Evolutionary conservation across 257 asterid species (phyloP), one percentile per base, ranked within the genome.

Genomic region (Striga asiatica): DNA sequence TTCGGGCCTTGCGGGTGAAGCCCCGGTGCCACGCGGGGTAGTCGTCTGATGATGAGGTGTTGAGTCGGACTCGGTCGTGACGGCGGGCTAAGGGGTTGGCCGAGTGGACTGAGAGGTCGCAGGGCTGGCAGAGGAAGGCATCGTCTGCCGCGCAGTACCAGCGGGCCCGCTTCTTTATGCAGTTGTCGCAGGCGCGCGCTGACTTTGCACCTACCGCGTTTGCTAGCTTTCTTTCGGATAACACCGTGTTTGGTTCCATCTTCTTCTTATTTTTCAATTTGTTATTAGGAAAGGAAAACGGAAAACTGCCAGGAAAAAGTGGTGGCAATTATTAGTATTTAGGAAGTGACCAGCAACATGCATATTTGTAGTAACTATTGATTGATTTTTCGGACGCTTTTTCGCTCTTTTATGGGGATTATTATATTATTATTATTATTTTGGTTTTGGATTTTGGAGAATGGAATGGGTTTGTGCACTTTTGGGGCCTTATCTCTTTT

Each of bases 91-190:
- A 64, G 31, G 84, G 87, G 37, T 85, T 88, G 0, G 97, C 97
- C 0, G 94, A 80, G 56, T 88, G 97, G 2, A 88, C 95, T 0
- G 89, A 74, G 1, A 77, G 61, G 27, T 88, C 95, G 45, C 97
- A 88, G 0, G 57, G 39, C 60, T 85, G 92, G 70, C 97, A 88
- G 6, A 88, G 57, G 52, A 88, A 88, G 0, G 97, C 97, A 21
- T 88, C 97, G 35, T 85, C 97, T 0, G 95, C 92, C 0, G 92
- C 78, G 29, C 97, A 85, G 53, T 82, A 85, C 92, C 79, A 85
- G 0, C 89, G 51, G 3, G 95, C 97, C 50, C 88, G 61, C 56
- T 74, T 85, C 18, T 54, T 71, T 0, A 78, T 53, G 23, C 97
- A 88, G 23, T 60, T 81, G 41, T 88, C 94, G 60, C 97, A 88